Base-by-base conservation (phyloP, 768 basidiomycete species). In the Russula griseocarnosa region DNA sequence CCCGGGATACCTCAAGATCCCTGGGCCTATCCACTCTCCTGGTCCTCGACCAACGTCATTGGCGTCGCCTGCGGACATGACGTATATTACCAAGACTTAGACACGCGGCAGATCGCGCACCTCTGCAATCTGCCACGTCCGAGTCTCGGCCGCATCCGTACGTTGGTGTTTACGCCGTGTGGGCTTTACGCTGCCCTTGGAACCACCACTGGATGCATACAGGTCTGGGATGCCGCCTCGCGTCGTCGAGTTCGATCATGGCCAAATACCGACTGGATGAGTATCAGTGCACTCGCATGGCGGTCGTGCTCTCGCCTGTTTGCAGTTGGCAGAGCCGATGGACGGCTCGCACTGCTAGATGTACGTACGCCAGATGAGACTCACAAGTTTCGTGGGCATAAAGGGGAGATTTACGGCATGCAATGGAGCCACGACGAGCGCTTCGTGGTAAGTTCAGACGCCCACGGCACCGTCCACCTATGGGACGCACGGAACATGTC, bases 11-110 rank as follows among this genome's bases (percentile, higher is more conserved):
- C 82, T 9, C 72, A 74, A 7, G 79, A 85, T 64, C 74, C 78
- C 10, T 81, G 82, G 58, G 81, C 85, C 3, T 82, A 78, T 67
- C 82, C 86, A 3, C 81, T 87, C 61, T 76, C 80, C 42, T 88
- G 86, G 86, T 87, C 86, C 2, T 73, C 63, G 32, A 75, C 75
- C 4, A 86, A 87, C 65, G 73, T 77, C 58, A 87, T 88, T 54
- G 83, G 85, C 1, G 85, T 88, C 22, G 82, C 83, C 16, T 88
- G 85, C 71, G 79, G 75, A 22, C 74, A 76, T 58, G 80, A 85
- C 14, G 79, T 87, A 14, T 87, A 82, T 71, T 84, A 83, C 66
- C 86, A 87, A 70, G 79, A 87, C 68, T 79, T 86, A 11, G 77
- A 81, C 55, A 84, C 77, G 3, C 81, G 81, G 38, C 72, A 75